phyloP scores from a whole-genome alignment of 2,329 filamentous ascomycete species.

The Meredithiella fracta region DNA sequence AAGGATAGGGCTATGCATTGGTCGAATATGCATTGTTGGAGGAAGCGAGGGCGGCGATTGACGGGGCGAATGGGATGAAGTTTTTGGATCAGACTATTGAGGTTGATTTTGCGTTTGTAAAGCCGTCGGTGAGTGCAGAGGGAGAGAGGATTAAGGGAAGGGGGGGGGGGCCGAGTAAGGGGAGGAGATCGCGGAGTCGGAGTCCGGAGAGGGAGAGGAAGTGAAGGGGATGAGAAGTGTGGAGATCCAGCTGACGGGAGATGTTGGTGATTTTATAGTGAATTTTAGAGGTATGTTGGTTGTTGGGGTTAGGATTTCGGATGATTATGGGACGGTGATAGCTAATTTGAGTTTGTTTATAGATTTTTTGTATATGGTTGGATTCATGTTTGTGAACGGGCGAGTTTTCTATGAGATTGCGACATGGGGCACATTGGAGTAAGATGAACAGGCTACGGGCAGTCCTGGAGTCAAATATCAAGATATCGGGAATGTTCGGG shows the following conservation, averaged over 20 bases:
- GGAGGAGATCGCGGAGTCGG: constrained; percentile 30
- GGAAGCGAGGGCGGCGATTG: constrained; percentile 68
- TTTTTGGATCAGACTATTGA: constrained; percentile 65
- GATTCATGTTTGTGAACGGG: too few relatives aligned
- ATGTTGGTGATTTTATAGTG: background rate
- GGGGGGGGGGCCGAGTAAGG: constrained; percentile 19
- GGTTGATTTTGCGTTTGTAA: constrained; percentile 74
- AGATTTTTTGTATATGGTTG: too few relatives aligned
- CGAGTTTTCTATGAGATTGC: too few relatives aligned
- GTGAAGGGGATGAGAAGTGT: background rate
- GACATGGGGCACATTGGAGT: too few relatives aligned
- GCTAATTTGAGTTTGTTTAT: background rate
- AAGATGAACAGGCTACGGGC: too few relatives aligned
- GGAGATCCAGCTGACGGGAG: background rate
- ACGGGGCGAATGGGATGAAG: constrained; percentile 60
- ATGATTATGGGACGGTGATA: background rate
- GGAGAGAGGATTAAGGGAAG: constrained; percentile 14
- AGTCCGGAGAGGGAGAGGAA: constrained; percentile 21
- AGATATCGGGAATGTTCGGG: too few relatives aligned
- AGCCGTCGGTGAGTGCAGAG: constrained; percentile 51
- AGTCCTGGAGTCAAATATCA: too few relatives aligned
- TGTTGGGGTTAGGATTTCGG: background rate
- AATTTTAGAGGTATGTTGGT: background rate
- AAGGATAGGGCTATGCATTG: constrained; percentile 56
- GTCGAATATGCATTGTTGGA: constrained; percentile 70